Evolutionary conservation across 495 filamentous ascomycete genomes (phyloP).

Genomic region (Penicillium salamii): DNA sequence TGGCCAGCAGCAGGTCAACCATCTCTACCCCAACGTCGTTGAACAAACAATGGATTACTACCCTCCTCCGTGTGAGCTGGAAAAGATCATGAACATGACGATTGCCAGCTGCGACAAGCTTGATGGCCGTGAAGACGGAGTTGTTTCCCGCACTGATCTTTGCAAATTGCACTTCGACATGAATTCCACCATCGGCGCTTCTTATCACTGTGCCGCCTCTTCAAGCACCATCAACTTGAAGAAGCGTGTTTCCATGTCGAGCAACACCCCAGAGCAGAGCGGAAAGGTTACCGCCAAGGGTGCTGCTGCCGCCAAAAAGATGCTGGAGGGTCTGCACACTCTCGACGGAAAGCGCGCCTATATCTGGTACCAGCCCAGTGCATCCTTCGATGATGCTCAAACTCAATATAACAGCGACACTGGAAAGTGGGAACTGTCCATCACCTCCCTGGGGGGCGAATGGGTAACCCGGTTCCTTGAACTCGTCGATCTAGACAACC

Average conservation of each 20-base stretch:
- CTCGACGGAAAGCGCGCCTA: constrained; percentile 43
- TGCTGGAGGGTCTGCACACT: constrained; percentile 41
- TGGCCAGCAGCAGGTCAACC: constrained; percentile 43
- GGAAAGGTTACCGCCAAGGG: constrained; percentile 43
- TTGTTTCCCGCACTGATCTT: constrained; percentile 48
- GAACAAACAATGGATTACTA: constrained; percentile 37
- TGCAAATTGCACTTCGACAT: constrained; percentile 42
- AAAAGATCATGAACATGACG: constrained; percentile 40
- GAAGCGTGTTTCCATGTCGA: too few species aligned
- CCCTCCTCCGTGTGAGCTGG: constrained; percentile 43
- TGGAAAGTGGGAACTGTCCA: constrained; percentile 31
- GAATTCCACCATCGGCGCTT: constrained; percentile 33
- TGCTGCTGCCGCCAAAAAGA: constrained; percentile 37
- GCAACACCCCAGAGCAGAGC: constrained; percentile 35
- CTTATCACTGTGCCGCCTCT: constrained; percentile 43
- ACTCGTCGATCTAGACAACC: constrained; percentile 29
- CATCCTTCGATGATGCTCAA: constrained; percentile 40
- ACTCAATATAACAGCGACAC: constrained; percentile 42
- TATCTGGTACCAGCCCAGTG: constrained; percentile 41
- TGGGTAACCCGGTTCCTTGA: constrained; percentile 19
- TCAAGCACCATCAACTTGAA: too few species aligned
- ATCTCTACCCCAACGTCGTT: constrained; percentile 40
- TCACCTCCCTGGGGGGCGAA: constrained; percentile 36
- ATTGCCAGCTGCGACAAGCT: constrained; percentile 47
- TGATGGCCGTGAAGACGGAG: constrained; percentile 48